Percentiles rank a stretch among this genome's conserved stretches.
Conservation (phyloP, 805 yeast species). For the Wickerhamomyces bovis region DNA sequence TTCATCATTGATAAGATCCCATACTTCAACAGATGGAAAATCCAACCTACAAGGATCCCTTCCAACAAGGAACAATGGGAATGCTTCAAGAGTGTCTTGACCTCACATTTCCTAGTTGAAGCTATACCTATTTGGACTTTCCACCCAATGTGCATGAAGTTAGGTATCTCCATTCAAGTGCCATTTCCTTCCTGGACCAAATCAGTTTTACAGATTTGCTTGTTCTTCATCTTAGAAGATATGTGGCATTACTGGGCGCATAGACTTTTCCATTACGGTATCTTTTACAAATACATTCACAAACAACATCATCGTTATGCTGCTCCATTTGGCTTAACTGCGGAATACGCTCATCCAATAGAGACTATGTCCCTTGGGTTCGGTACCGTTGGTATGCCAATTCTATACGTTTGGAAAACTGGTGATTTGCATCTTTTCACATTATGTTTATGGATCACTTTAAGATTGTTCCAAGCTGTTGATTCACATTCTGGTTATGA, state of each 20-base stretch:
- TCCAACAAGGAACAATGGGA: constrained; percentile 81
- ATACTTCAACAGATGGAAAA: constrained; percentile 76
- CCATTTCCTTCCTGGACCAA: constrained; percentile 71
- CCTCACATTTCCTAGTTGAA: constrained; percentile 85
- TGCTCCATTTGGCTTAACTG: constrained; percentile 94
- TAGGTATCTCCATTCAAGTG: constrained; percentile 69
- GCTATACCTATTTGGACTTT: constrained; percentile 94
- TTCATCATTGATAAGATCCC: constrained; percentile 77
- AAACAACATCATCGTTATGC: constrained; percentile 96
- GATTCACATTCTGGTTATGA: constrained; percentile 97
- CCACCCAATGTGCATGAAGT: constrained; percentile 79
- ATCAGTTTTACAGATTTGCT: constrained; percentile 58
- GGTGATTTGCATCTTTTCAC: constrained; percentile 80
- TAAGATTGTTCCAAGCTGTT: constrained; percentile 89
- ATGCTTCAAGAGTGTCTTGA: constrained; percentile 76
- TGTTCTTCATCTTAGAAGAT: constrained; percentile 83
- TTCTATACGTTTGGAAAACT: constrained; percentile 70
- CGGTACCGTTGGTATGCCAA: constrained; percentile 94
- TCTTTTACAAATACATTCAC: constrained; percentile 85
- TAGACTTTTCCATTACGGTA: constrained; percentile 79
- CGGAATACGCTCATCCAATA: constrained; percentile 96
- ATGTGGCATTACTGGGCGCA: constrained; percentile 96
- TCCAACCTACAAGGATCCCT: constrained; percentile 80
- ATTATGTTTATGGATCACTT: constrained; percentile 75
- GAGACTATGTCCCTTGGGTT: constrained; percentile 86